These are phyloP conservation scores for Dactylellina cionopaga DNA, from an alignment of 2,329 filamentous ascomycete genomes.

Conservation along the genomic window DNA sequence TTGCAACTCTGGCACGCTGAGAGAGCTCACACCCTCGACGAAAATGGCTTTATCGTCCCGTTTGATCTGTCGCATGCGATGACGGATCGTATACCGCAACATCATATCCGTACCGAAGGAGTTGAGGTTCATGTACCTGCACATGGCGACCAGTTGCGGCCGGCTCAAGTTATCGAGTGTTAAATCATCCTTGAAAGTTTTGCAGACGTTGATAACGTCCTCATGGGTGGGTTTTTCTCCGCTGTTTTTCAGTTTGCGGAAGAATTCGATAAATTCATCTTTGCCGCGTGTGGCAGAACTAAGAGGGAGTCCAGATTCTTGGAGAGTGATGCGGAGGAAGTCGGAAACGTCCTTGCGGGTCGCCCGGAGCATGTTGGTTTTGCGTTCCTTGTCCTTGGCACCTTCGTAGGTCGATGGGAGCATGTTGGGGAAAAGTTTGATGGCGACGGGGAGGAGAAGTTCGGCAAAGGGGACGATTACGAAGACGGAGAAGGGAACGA, in stretches of 20 bases:
- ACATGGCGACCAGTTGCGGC: constrained; percentile 96
- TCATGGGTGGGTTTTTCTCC: constrained; percentile 87
- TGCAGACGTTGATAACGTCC: constrained; percentile 98
- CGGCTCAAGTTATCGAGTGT: constrained; percentile 96
- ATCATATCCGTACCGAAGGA: constrained; percentile 97
- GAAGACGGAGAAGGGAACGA: constrained; percentile 96
- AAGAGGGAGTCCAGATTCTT: constrained; percentile 90
- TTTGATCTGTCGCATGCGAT: constrained; percentile 99
- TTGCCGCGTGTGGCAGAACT: constrained; percentile 84
- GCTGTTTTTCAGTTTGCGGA: constrained; percentile 86
- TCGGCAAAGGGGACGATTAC: constrained; percentile 97
- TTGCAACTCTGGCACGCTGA: constrained; percentile 93
- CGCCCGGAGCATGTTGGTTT: constrained; percentile 80
- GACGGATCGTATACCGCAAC: constrained; percentile 94
- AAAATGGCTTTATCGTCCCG: constrained; percentile 93
- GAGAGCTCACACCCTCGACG: constrained; percentile 89
- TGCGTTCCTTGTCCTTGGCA: constrained; percentile 87
- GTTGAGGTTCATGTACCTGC: constrained; percentile 97
- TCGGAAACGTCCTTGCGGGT: constrained; percentile 92
- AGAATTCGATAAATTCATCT: constrained; percentile 95
- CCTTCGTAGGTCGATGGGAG: constrained; percentile 97
- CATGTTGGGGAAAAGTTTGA: constrained; percentile 96
- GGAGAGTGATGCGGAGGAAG: constrained; percentile 87
- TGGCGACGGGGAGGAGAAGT: constrained; percentile 85
- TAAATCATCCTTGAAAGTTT: constrained; percentile 97